These are phyloP conservation scores for Metschnikowia sp. DNA, from an alignment of 805 yeast species.

Conservation along the genomic window DNA sequence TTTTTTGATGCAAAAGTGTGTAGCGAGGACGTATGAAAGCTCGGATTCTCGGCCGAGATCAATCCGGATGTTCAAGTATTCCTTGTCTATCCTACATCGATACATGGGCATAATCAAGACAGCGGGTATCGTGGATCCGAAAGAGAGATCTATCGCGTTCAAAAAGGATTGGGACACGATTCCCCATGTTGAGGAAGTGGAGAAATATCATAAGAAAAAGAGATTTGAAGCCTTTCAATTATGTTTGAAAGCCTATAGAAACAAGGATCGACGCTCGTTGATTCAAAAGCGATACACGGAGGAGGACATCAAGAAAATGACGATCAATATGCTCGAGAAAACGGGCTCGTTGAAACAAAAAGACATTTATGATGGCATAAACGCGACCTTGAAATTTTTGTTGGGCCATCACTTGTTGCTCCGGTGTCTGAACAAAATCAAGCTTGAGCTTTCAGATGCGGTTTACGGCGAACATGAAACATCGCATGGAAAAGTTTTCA, in stretches of 20 bases:
- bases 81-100: background rate
- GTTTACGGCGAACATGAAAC: background rate
- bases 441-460: conserved; percentile 2
- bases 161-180: background rate
- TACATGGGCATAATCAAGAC: background rate
- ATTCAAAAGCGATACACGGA: background rate
- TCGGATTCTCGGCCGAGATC: background rate
- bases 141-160: background rate
- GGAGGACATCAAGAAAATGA: background rate
- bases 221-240: background rate
- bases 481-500: background rate
- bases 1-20: no score
- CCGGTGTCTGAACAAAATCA: conserved; percentile 1
- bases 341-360: background rate
- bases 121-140: background rate
- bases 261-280: background rate
- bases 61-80: background rate
- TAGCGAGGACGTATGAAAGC: no score
- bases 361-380: conserved; percentile 1
- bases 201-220: background rate
- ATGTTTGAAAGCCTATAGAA: background rate
- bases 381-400: conserved; percentile 4
- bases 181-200: background rate
- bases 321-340: background rate
- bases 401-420: conserved; percentile 5